Base-by-base conservation (phyloP, 2,329 filamentous ascomycete genomes). In the Amylocarpus encephaloides region DNA sequence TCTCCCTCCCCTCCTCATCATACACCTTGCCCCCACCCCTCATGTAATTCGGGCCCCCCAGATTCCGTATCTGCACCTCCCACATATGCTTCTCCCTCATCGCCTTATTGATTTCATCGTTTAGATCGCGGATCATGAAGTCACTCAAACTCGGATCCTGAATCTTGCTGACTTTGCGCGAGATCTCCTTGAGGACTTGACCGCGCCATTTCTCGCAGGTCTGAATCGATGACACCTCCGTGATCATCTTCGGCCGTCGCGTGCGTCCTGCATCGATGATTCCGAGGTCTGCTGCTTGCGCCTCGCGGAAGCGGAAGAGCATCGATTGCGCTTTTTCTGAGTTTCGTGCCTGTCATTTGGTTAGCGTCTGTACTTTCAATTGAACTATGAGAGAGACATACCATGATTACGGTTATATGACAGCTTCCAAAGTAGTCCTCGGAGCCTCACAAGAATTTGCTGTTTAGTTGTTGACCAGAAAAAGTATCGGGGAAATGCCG, bases 1-100 rank as follows among this genome's bases (percentile, higher is more conserved):
- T 72, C 62, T 79, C 76, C 48, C 71, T 67, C 2, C 77, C 77
- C 48, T 79, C 74, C 52, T 79, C 77, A 65, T 79, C 76, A 58
- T 68, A 66, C 51, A 79, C 66, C 59, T 75, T 69, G 19, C 73
- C 65, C 1, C 75, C 79, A 4, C 80, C 80, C 44, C 65, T 48
- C 64, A 65, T 66, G 59, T 97, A 98, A 70, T 97, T 97, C 29
- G 93, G 93, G 2, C 93, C 93, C n/a, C 93, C 93, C 19, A 97
- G 69, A 64, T 95, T 94, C 51, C 91, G 80, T 61, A 98, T 96
- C 71, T 96, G 90, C 61, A 93, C 82, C 75, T 98, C 93, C 93
- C 93, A 98, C 79, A 95, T 91, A 78, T 94, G 90, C 71, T 98
- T 98, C 74, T 98, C 93, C 57, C 90, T 84, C 88, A 98, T 96